Evolutionary conservation across 192 early-diverging fungal genomes (phyloP), one percentile per base, ranked within the genome.

Genomic region (Dissophora ornata): DNA sequence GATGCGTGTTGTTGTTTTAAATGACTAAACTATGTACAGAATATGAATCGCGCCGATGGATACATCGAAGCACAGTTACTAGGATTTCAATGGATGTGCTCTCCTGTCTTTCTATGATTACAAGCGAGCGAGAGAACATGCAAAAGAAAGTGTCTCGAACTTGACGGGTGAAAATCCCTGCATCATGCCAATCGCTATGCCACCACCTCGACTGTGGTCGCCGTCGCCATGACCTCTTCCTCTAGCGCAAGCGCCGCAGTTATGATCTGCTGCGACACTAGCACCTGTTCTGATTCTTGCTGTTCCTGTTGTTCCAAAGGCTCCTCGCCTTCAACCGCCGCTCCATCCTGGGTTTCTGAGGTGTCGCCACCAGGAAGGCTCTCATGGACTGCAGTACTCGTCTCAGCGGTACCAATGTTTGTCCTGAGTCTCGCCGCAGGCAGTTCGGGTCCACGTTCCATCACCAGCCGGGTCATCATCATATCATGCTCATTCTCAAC

Each of bases 401-500:
- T 18, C 16, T 46, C 44, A 47, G 32, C 36, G 25, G 26, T 32
- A 8, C 41, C 26, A n/a, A 13, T 41, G 3, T 22, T 32, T 6
- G 41, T 36, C 21, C 58, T 47, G 3, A 42, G 45, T 18, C 46
- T 40, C 25, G 30, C 26, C 2, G 44, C 29, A 9, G 57, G 40
- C 42, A 56, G 29, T 18, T 58, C 52, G 0, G 57, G 65, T 4
- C 73, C 73, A 5, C 73, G 29, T 47, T 77, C 73, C 52, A 77
- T 50, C 3, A 49, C 59, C 38, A 77, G 50, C 4, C 73, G 48
- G 5, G 53, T 62, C 73, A 77, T 77, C 73, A 77, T 77, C 73
- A 77, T 77, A 24, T 77, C 73, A 40, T 77, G 73, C 47, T 77
- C 73, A 45, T 77, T 77, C 47, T 77, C 73, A 9, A 62, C 58